Conservation (phyloP, 1,284 basidiomycete species). For the Anthracocystis setariae region DNA sequence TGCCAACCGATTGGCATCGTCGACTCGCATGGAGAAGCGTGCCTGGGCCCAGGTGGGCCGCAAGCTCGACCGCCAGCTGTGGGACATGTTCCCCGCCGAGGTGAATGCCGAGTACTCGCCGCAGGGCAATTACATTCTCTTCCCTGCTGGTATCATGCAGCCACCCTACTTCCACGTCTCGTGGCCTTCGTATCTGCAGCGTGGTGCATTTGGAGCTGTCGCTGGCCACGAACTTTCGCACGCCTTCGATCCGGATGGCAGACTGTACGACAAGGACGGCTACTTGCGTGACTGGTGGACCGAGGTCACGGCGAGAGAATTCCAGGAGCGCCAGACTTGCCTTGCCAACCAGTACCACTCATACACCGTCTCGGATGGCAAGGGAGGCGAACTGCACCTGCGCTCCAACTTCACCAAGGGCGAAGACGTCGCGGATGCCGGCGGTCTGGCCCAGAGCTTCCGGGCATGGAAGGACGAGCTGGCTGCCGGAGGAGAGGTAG, state of each 20-base stretch:
- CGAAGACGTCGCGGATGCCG: conserved; percentile 78
- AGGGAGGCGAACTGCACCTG: conserved; percentile 82
- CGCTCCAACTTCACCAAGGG: conserved; percentile 76
- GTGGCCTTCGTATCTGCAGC: conserved; percentile 88
- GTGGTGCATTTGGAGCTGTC: conserved; percentile 72
- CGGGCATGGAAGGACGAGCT: conserved; percentile 67
- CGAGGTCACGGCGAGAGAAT: conserved; percentile 80
- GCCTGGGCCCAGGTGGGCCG: conserved; percentile 82
- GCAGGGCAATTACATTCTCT: conserved; percentile 78
- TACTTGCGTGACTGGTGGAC: conserved; percentile 79
- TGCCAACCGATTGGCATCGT: conserved; percentile 79
- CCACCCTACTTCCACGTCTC: conserved; percentile 87
- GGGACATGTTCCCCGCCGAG: conserved; percentile 85
- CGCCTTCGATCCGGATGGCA: conserved; percentile 90
- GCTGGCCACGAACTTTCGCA: conserved; percentile 73
- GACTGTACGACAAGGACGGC: conserved; percentile 73
- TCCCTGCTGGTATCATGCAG: conserved; percentile 93
- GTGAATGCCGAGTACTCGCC: conserved; percentile 67
- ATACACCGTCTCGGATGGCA: conserved; percentile 84
- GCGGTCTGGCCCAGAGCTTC: conserved; percentile 68
- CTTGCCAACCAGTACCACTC: conserved; percentile 86
- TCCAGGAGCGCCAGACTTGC: conserved; percentile 84
- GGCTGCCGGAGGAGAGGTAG: conserved; percentile 43
- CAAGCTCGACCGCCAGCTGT: conserved; percentile 77
- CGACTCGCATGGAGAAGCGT: conserved; percentile 69